These are phyloP conservation scores for Cladophialophora immunda DNA, from an alignment of 2,329 filamentous ascomycete species.

Conservation along the genomic window DNA sequence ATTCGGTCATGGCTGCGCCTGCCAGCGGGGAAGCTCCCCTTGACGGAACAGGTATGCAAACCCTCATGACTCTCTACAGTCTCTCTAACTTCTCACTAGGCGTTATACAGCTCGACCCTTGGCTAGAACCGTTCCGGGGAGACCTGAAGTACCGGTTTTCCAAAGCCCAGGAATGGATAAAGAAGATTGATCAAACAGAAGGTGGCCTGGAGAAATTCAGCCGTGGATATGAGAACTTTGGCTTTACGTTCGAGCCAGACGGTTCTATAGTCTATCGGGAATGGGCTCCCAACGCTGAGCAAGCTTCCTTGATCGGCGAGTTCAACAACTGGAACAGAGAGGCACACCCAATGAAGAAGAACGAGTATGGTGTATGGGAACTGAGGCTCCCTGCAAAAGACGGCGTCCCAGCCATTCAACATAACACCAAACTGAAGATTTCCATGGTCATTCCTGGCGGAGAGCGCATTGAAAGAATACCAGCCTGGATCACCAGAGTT, in stretches of 20 bases:
- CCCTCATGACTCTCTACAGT: constrained; percentile 17
- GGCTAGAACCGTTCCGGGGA: constrained; percentile 84
- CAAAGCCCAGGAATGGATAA: constrained; percentile 86
- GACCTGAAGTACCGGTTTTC: constrained; percentile 77
- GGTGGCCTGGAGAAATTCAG: constrained; percentile 93
- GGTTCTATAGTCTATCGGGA: constrained; percentile 91
- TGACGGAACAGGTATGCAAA: constrained; percentile 43
- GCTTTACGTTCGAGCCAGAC: constrained; percentile 80
- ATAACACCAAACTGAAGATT: constrained; percentile 97
- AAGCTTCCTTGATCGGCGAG: constrained; percentile 89
- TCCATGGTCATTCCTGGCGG: constrained; percentile 81
- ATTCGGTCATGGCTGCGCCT: constrained; percentile 43
- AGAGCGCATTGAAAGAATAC: constrained; percentile 84
- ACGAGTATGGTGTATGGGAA: constrained; percentile 86
- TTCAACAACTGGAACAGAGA: constrained; percentile 93
- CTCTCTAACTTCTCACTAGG: constrained; percentile 61
- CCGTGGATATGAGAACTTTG: constrained; percentile 83
- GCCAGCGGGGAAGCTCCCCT: constrained; percentile 38
- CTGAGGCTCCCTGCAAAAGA: constrained; percentile 76
- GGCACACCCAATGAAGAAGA: constrained; percentile 86
- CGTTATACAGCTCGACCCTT: constrained; percentile 86
- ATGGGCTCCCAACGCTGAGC: constrained; percentile 90
- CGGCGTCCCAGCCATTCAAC: constrained; percentile 80
- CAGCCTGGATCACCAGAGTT: constrained; percentile 96
- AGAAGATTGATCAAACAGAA: constrained; percentile 80